Evolutionary conservation across 179 eudicot genomes (phyloP).

Genomic region (Drosera spatulata): DNA sequence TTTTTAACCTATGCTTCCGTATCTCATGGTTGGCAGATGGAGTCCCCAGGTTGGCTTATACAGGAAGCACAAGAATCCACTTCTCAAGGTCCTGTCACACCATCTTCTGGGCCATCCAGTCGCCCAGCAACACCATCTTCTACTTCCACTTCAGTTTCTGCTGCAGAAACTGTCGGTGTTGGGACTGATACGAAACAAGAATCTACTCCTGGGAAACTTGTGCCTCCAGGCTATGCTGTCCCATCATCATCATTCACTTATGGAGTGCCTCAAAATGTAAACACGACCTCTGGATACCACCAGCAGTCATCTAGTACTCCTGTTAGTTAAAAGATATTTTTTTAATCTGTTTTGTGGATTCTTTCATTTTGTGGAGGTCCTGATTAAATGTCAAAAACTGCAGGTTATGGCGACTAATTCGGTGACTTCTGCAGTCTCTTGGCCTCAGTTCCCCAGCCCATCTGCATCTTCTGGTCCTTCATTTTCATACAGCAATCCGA

Average conservation of each 20-base stretch:
- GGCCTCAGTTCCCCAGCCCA: conserved; percentile 14
- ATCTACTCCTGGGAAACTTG: conserved; percentile 8
- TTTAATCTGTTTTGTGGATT: not conserved
- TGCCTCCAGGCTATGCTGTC: conserved; percentile 12
- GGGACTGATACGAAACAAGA: conserved; percentile 8
- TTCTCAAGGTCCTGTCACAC: conserved; percentile 14
- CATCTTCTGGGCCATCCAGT: not conserved
- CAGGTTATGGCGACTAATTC: conserved; percentile 18
- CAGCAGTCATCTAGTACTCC: conserved; percentile 16
- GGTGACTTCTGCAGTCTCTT: conserved; percentile 15
- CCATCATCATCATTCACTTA: conserved; percentile 20
- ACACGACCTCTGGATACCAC: conserved; percentile 13
- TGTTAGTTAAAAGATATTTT: conserved; percentile 11
- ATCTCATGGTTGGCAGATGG: not conserved
- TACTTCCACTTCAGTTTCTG: conserved; percentile 8
- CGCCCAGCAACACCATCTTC: conserved; percentile 6
- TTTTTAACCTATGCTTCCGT: too few species aligned
- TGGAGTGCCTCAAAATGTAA: conserved; percentile 14
- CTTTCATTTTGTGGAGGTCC: not conserved
- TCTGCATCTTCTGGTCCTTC: conserved; percentile 15
- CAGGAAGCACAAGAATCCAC: conserved; percentile 11
- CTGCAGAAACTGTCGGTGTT: conserved; percentile 5
- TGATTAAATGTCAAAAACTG: conserved; percentile 3
- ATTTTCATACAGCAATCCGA: conserved; percentile 23
- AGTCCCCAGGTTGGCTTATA: not conserved